phyloP scores from a whole-genome alignment of 805 yeast species.

The Candida corydali region DNA sequence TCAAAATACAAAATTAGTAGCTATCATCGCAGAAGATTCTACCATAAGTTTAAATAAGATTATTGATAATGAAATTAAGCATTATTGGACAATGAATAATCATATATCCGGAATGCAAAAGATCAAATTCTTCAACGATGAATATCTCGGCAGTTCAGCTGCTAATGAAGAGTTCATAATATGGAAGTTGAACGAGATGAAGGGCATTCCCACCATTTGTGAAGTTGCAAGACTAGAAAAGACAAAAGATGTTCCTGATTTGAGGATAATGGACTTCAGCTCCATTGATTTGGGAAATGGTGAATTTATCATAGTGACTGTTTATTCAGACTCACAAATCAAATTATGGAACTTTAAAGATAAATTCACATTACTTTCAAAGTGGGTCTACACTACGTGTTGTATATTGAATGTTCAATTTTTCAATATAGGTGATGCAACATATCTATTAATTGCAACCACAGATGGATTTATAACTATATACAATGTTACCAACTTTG shows the following conservation, averaged over 20 bases:
- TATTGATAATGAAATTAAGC: slow-evolving; percentile 39
- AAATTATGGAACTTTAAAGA: slow-evolving; percentile 56
- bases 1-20: slow-evolving; percentile 25
- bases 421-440: slow-evolving; percentile 19
- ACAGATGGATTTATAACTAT: slow-evolving; percentile 78
- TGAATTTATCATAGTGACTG: slow-evolving; percentile 53
- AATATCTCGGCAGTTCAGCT: slow-evolving; percentile 48
- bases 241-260: slow-evolving; percentile 58
- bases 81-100: slow-evolving; percentile 61
- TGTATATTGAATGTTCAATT: slow-evolving; percentile 68
- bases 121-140: slow-evolving; percentile 55
- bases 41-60: slow-evolving; percentile 56
- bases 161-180: slow-evolving; percentile 85
- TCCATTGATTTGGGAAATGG: slow-evolving; percentile 41
- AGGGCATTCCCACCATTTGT: slow-evolving; percentile 40
- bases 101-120: slow-evolving; percentile 90
- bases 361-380: slow-evolving; percentile 40
- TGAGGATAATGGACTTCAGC: slow-evolving; percentile 86
- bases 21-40: slow-evolving; percentile 90
- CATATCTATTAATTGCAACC: slow-evolving; percentile 53
- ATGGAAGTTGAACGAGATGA: slow-evolving; percentile 57
- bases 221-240: slow-evolving; percentile 55
- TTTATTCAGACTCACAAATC: slow-evolving; percentile 81
- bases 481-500: slow-evolving; percentile 46
- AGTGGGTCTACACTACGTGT: slow-evolving; percentile 62